Evolutionary conservation across 805 yeast genomes (phyloP), one percentile per base, ranked within the genome.

Genomic region (Cyberlindnera nakhonratchasimensis): DNA sequence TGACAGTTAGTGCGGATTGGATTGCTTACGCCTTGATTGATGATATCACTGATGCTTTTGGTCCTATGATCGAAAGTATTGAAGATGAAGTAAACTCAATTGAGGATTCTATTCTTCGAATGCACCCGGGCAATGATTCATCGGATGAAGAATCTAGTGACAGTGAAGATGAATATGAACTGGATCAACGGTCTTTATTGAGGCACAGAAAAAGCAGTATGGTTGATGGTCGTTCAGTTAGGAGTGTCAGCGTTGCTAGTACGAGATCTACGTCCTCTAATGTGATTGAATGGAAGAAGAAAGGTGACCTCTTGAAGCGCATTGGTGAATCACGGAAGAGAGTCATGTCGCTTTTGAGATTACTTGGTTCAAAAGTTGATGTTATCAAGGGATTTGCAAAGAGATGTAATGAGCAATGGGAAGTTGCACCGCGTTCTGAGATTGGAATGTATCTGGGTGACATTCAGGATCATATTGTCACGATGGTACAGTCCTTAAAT

Each of bases 371-470:
- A 38, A 93, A 93, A 65, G 98, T 97, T 0, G 99, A 93, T 64
- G 99, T 93, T n/a, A 87, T 93, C 52, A 87, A 86, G 58, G 97
- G 96, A 0, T 89, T 93, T 59, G 83, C 96, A 36, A 93, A 93
- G 60, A 70, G 97, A 46, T 88, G 93, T 59, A 83, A 80, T 50
- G 96, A 89, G 53, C 87, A 75, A 47, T 84, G 86, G 87, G 85
- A 79, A 46, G 79, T 76, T 31, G 84, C 87, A 0, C 88, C 91
- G 39, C 73, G 82, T 49, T 77, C 82, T 11, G 98, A 91, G 57
- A 91, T 93, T 55, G 95, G 93, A 4, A 81, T 93, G 82, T 93
- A 91, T 62, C 66, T 93, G 45, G 96, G 97, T 14, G 99, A 93
- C 69, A 93, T 93, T 54, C 99, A 93, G 65, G 99, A 93, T 66